Conservation (phyloP, 1,139 yeast genomes). For the Yamadazyma atlantica region DNA sequence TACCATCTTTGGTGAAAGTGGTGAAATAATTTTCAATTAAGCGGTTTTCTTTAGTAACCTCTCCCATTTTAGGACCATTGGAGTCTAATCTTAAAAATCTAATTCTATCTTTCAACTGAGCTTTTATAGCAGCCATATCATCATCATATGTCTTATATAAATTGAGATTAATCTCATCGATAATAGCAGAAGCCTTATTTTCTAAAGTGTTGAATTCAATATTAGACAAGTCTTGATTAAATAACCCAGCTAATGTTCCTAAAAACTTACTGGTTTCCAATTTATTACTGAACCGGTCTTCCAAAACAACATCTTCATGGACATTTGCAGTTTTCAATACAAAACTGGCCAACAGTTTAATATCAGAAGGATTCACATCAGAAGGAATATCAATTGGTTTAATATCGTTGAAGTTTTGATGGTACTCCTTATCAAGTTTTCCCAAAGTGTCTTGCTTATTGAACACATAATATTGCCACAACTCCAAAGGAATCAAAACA, state of each 20-base stretch:
- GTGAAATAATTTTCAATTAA: constrained; percentile 88
- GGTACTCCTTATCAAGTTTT: constrained; percentile 41
- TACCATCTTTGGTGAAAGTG: constrained; percentile 57
- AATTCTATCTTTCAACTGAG: constrained; percentile 72
- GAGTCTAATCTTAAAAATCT: constrained; percentile 73
- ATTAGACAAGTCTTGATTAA: constrained; percentile 33
- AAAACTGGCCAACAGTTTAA: constrained; percentile 51
- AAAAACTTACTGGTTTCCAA: constrained; percentile 54
- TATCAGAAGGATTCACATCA: constrained; percentile 29
- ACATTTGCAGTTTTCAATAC: constrained; percentile 43
- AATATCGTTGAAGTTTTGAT: constrained; percentile 21
- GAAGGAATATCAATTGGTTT: constrained; percentile 31
- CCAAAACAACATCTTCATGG: constrained; percentile 21
- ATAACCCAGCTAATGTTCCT: constrained; percentile 34
- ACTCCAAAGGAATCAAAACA: constrained; percentile 62
- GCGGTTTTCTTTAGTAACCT: constrained; percentile 55
- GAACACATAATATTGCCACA: constrained; percentile 89
- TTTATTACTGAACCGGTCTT: constrained; percentile 50
- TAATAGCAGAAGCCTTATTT: constrained; percentile 47
- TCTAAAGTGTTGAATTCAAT: constrained; percentile 31
- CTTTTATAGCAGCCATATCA: constrained; percentile 62
- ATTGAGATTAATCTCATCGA: constrained; percentile 77
- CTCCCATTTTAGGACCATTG: constrained; percentile 78
- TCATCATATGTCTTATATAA: constrained; percentile 75
- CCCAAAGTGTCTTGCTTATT: constrained; percentile 43